Percentiles rank a stretch among this genome's conserved stretches.
phyloP scores from a whole-genome alignment of 192 early-diverging fungal genomes.

The Backusella westeae region DNA sequence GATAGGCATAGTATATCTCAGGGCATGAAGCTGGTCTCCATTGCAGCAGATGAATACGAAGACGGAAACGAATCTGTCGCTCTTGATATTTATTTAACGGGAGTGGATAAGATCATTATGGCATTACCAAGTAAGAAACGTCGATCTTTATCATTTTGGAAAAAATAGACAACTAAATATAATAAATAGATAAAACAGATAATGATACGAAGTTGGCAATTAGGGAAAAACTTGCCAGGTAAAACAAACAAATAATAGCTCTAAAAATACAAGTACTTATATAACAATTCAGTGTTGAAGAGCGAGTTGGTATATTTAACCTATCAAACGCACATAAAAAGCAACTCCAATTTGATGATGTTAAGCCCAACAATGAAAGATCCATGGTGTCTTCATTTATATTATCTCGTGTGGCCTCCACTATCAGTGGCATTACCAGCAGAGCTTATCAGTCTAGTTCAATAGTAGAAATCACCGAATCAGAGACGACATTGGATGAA shows the following conservation, averaged over 20 bases:
- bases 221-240: conserved; percentile 25
- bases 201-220: conserved; percentile 22
- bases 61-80: conserved; percentile 34
- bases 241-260: background rate
- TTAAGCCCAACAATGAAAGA: background rate
- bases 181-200: conserved; percentile 17
- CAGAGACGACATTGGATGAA: background rate
- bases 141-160: background rate
- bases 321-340: conserved; percentile 6
- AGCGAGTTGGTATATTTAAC: conserved; percentile 25
- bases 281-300: conserved; percentile 16
- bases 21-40: conserved; percentile 36
- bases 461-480: background rate
- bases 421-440: conserved; percentile 4
- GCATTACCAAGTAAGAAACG: conserved; percentile 36
- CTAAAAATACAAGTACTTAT: too few relatives aligned
- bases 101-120: conserved; percentile 39
- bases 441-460: background rate
- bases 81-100: conserved; percentile 36
- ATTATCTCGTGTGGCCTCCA: conserved; percentile 32
- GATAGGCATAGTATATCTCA: conserved; percentile 33
- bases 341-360: background rate
- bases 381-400: conserved; percentile 49
- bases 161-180: background rate
- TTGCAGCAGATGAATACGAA: conserved; percentile 40